A percentile compares a stretch with the other conserved stretches of the same genome.
phyloP scores from a whole-genome alignment of 176 grass and related monocot genomes.

The Cymbopogon citratus region DNA sequence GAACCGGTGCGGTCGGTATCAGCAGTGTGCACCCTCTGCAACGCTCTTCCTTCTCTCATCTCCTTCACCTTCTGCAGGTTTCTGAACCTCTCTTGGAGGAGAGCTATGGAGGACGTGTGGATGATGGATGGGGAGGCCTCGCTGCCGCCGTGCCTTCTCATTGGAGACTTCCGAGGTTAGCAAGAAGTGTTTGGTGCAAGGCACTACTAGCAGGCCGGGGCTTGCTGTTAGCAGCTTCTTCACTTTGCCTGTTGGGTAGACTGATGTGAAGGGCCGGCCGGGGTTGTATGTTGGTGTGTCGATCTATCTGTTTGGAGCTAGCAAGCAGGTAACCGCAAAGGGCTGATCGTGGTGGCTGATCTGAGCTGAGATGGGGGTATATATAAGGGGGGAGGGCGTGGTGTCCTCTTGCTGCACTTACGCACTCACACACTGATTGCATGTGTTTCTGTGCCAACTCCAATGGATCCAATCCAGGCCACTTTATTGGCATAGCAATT shows the following conservation, averaged over 20 bases:
- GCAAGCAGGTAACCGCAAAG: background rate
- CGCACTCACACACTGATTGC: conserved; percentile 35
- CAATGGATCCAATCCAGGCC: conserved; percentile 46
- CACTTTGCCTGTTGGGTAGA: conserved; percentile 17
- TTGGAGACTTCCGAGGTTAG: conserved; percentile 12
- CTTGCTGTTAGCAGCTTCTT: background rate
- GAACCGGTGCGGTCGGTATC: background rate
- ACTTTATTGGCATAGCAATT: conserved; percentile 30
- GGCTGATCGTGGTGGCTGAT: background rate
- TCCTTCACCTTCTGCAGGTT: conserved; percentile 88
- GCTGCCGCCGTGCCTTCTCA: conserved; percentile 61
- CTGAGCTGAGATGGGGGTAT: conserved; percentile 28
- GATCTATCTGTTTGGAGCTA: conserved; percentile 17
- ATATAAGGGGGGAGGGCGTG: conserved; percentile 37
- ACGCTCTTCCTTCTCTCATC: conserved; percentile 71
- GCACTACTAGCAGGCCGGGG: background rate
- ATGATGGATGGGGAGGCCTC: conserved; percentile 43
- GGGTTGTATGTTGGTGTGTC: conserved; percentile 5
- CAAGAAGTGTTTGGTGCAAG: conserved; percentile 32
- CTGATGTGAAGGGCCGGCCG: background rate
- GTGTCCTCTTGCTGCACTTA: conserved; percentile 65
- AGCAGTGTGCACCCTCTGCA: conserved; percentile 42
- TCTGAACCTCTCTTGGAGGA: conserved; percentile 96
- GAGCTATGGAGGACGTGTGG: conserved; percentile 83
- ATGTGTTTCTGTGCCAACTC: conserved; percentile 81